Percentiles rank a stretch among this genome's conserved stretches.
phyloP scores from a whole-genome alignment of 2,329 filamentous ascomycete species.

The Rhinocladiella similis region DNA sequence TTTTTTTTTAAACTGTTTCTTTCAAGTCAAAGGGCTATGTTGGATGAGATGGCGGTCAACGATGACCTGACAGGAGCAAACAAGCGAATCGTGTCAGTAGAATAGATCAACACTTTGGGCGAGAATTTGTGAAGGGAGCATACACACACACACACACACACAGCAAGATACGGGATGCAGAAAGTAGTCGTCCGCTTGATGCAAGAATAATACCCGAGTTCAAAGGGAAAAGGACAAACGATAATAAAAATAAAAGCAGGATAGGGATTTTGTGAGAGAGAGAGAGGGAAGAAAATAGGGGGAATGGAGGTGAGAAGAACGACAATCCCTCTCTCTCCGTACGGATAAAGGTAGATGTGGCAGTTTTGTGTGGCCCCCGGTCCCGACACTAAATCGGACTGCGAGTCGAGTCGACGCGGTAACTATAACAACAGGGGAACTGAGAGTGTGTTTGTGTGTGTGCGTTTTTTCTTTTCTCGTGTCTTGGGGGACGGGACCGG shows the following conservation, averaged over 20 bases:
- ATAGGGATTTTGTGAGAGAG: no score
- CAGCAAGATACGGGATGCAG: neutral
- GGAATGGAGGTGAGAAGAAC: neutral
- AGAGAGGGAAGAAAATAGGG: neutral
- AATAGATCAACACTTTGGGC: no score
- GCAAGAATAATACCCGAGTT: no score
- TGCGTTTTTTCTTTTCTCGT: no score
- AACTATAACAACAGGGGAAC: neutral
- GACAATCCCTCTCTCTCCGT: neutral
- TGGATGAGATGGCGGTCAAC: conserved; percentile 5
- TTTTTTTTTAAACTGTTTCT: neutral
- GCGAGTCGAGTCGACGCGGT: conserved; percentile 11
- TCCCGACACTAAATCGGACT: conserved; percentile 21
- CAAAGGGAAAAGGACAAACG: neutral
- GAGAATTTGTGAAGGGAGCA: no score
- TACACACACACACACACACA: no score
- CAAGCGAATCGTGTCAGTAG: neutral
- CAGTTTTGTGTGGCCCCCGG: neutral
- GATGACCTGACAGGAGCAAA: conserved; percentile 6
- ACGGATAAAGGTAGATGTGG: neutral
- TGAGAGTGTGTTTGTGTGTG: no score
- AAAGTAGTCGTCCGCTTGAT: neutral
- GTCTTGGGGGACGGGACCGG: no score
- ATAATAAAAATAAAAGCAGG: neutral
- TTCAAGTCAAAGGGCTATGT: neutral